Evolutionary conservation across 495 filamentous ascomycete genomes (phyloP).

Genomic region (Xylaria acuta): DNA sequence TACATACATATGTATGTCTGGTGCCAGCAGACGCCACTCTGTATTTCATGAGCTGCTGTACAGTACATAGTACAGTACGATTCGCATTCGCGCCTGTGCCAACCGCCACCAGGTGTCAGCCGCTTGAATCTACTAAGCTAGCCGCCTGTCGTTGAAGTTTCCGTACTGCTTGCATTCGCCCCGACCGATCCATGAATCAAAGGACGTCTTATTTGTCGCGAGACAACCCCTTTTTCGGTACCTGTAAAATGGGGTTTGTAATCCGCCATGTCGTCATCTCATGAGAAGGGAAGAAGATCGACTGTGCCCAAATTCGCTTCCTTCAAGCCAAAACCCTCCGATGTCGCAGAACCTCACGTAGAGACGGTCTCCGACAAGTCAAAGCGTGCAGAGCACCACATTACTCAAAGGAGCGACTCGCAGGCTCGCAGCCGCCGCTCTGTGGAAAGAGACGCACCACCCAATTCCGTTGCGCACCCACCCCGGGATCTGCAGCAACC

Average conservation of each 20-base stretch:
- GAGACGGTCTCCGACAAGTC: slow-evolving; percentile 31
- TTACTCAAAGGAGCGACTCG: neutral
- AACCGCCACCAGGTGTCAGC: too few relatives aligned
- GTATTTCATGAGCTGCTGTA: too few relatives aligned
- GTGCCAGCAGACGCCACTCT: too few relatives aligned
- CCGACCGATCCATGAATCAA: neutral
- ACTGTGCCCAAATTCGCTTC: slow-evolving; percentile 70
- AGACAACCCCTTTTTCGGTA: neutral
- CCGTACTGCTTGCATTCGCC: too few relatives aligned
- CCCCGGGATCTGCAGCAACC: slow-evolving; percentile 40
- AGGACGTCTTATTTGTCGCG: neutral
- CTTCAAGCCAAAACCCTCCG: slow-evolving; percentile 61
- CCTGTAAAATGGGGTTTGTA: neutral
- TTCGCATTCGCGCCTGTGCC: too few relatives aligned
- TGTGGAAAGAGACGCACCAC: slow-evolving; percentile 29
- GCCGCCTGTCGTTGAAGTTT: too few relatives aligned
- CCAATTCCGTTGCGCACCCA: slow-evolving; percentile 35
- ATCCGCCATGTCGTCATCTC: slow-evolving; percentile 36
- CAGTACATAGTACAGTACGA: neutral
- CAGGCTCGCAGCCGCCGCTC: slow-evolving; percentile 28
- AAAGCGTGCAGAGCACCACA: slow-evolving; percentile 11
- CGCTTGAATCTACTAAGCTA: too few relatives aligned
- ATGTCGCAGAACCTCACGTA: neutral
- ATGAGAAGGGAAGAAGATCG: slow-evolving; percentile 40
- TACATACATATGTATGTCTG: too few relatives aligned